phyloP scores from a whole-genome alignment of 2,329 filamentous ascomycete species.

The Rhynchosporium agropyri region DNA sequence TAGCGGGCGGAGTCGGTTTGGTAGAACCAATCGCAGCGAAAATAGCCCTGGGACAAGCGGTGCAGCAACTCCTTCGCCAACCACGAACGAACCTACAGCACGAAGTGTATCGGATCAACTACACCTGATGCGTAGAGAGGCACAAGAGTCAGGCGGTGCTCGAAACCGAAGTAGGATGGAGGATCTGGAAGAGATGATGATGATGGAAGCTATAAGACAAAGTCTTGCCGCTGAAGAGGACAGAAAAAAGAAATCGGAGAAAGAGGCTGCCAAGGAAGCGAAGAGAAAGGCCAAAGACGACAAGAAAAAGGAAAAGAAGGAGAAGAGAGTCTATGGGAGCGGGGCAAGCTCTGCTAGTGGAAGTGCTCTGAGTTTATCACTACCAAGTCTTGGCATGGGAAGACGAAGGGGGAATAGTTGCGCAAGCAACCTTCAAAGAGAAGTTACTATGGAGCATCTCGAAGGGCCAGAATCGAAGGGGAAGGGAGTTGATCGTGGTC shows the following conservation, averaged over 20 bases:
- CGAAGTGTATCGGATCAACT: slow-evolving; percentile 39
- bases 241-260: slow-evolving; percentile 81
- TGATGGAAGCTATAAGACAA: slow-evolving; percentile 91
- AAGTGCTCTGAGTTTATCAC: slow-evolving; percentile 65
- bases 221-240: slow-evolving; percentile 94
- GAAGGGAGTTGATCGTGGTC: slow-evolving; percentile 66
- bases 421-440: slow-evolving; percentile 61
- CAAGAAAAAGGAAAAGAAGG: slow-evolving; percentile 61
- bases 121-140: slow-evolving; percentile 38
- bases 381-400: slow-evolving; percentile 46
- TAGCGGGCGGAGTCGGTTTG: slow-evolving; percentile 37
- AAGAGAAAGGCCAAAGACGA: slow-evolving; percentile 86
- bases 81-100: slow-evolving; percentile 29
- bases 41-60: slow-evolving; percentile 41
- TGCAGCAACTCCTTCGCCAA: slow-evolving; percentile 39
- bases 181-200: slow-evolving; percentile 97
- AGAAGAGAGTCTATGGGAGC: slow-evolving; percentile 57
- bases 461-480: slow-evolving; percentile 56
- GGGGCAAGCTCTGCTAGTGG: slow-evolving; percentile 58
- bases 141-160: slow-evolving; percentile 39
- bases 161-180: slow-evolving; percentile 66
- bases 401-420: slow-evolving; percentile 62
- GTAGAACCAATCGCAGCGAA: slow-evolving; percentile 37
- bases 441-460: slow-evolving; percentile 54
- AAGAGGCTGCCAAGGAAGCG: slow-evolving; percentile 77